A percentile compares a stretch with the other conserved stretches of the same genome.
phyloP scores from a whole-genome alignment of 805 yeast genomes.

The Candida parachauliodes region DNA sequence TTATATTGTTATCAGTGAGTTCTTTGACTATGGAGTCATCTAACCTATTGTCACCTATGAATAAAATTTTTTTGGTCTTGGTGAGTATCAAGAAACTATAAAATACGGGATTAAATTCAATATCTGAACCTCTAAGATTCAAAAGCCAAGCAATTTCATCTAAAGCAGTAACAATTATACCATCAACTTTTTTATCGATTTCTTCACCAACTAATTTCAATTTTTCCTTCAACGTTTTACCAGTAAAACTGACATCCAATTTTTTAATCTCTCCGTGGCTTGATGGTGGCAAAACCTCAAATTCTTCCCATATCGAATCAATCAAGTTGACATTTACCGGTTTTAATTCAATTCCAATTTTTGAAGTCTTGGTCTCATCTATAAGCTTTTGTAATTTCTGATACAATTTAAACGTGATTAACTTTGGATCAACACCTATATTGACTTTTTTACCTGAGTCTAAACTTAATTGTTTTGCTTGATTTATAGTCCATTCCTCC shows the following conservation, averaged over 20 bases:
- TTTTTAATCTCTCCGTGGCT: slow-evolving; percentile 47
- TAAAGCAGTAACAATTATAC: slow-evolving; percentile 46
- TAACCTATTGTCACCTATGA: slow-evolving; percentile 41
- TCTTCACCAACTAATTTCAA: slow-evolving; percentile 41
- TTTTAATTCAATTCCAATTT: slow-evolving; percentile 41
- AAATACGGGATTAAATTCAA: slow-evolving; percentile 53
- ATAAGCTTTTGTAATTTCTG: slow-evolving; percentile 30
- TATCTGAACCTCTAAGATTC: slow-evolving; percentile 53
- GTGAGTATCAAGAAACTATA: slow-evolving; percentile 40
- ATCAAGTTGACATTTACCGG: slow-evolving; percentile 61
- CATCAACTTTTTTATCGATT: slow-evolving; percentile 25
- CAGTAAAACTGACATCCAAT: slow-evolving; percentile 56
- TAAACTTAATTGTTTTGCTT: slow-evolving; percentile 46
- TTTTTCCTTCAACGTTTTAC: slow-evolving; percentile 61
- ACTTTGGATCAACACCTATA: slow-evolving; percentile 49
- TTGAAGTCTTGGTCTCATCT: slow-evolving; percentile 17
- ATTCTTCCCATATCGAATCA: slow-evolving; percentile 67
- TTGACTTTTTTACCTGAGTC: slow-evolving; percentile 40
- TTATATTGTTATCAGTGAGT: slow-evolving; percentile 23
- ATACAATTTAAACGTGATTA: slow-evolving; percentile 37
- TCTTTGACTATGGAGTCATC: slow-evolving; percentile 22
- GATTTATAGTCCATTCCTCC: slow-evolving; percentile 55
- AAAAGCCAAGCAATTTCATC: slow-evolving; percentile 90
- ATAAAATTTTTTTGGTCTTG: slow-evolving; percentile 31
- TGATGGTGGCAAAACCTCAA: slow-evolving; percentile 57